Evolutionary conservation across 2,329 filamentous ascomycete species (phyloP), one percentile per base, ranked within the genome.

Genomic region (Botryosphaeria dothidea): DNA sequence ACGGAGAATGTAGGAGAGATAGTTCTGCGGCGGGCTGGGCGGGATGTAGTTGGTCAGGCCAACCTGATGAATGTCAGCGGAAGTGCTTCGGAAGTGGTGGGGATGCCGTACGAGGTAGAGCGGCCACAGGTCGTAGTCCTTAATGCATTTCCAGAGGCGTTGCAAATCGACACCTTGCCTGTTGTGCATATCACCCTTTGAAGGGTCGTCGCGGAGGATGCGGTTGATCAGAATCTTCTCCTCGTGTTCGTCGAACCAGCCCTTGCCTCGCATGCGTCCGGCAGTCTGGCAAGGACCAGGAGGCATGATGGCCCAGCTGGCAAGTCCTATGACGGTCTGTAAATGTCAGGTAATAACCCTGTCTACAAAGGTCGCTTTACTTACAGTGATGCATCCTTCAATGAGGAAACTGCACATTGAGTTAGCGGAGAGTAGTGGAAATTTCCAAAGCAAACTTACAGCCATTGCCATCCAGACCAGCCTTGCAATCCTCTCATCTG

Each of bases 381-480:
- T 46, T 34, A 83, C 79, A 0, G 85, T 88, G n/a, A 85, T 75
- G 13, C 79, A 68, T 19, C 77, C 76, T 49, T 67, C 73, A 36
- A 49, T 34, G 21, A 63, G 48, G 41, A 57, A 48, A n/a, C 60
- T 58, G 29, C 8, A 13, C 0, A 3, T 6, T 19, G 11, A 8
- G 3, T 48, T 19, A 48, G 36, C n/a, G n/a, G n/a, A 17, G 13
- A n/a, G 25, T 41, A 41, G 9, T 3, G 2, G 38, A 17, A 6
- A 15, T 3, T 8, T 1, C 73, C 68, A 34, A 34, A 34, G 13
- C 7, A 6, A 3, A 70, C 68, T 64, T 82, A 85, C 27, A 84
- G 70, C 81, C 82, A 85, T n/a, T 81, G 71, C 83, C 84, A 74
- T 66, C 81, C 75, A 69, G 76, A 61, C 80, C 81, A 66, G 67